These are phyloP conservation scores for Yarrowia osloensis DNA, from an alignment of 805 yeast genomes.

Conservation along the genomic window DNA sequence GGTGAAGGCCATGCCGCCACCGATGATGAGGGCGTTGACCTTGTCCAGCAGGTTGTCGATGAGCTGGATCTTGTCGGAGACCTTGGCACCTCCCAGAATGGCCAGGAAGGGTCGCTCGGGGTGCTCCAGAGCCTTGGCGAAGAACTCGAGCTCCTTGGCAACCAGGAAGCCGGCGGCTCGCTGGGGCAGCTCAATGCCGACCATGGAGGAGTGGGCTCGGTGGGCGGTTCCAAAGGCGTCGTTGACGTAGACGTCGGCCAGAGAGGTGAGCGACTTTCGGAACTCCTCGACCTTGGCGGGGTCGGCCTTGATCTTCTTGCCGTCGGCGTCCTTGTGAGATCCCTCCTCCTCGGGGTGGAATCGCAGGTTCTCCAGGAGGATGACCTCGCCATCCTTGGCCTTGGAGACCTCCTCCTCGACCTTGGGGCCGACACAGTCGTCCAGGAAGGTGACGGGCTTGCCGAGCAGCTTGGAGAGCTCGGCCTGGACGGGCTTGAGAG, in stretches of 20 bases:
- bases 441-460: constrained; percentile 74
- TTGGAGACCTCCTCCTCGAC: constrained; percentile 77
- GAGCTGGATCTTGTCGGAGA: constrained; percentile 96
- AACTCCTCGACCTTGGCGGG: constrained; percentile 79
- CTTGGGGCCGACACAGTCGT: constrained; percentile 90
- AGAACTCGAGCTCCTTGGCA: constrained; percentile 95
- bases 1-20: constrained; percentile 99
- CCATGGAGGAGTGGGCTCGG: constrained; percentile 99
- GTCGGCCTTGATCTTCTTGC: constrained; percentile 91
- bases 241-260: constrained; percentile 95
- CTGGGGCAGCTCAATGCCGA: constrained; percentile 92
- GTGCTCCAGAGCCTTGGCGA: constrained; percentile 97
- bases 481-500: constrained; percentile 87
- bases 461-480: constrained; percentile 81
- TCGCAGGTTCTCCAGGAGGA: constrained; percentile 95
- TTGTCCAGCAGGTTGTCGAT: constrained; percentile 91
- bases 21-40: constrained; percentile 90
- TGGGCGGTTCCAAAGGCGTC: constrained; percentile 99
- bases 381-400: constrained; percentile 76
- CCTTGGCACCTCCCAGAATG: constrained; percentile 99
- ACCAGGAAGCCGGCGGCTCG: constrained; percentile 98
- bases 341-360: constrained; percentile 96
- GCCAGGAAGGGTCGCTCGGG: constrained; percentile 98
- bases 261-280: constrained; percentile 84
- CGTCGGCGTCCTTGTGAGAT: constrained; percentile 82